phyloP scores from a whole-genome alignment of 192 early-diverging fungal genomes.

The Phlyctochytrium arcticum region DNA sequence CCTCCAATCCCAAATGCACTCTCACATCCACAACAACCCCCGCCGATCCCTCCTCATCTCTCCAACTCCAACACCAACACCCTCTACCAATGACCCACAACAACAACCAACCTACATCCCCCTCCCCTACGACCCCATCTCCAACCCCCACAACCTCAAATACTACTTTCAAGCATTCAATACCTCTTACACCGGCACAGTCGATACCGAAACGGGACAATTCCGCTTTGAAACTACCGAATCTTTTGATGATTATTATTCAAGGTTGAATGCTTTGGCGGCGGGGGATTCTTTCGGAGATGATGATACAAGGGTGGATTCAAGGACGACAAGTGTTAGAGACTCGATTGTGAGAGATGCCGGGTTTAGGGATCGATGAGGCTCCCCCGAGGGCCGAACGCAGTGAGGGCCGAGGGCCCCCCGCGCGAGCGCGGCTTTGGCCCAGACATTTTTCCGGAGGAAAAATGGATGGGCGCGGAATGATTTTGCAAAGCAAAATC shows the following conservation, averaged over 20 bases:
- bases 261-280: neutral
- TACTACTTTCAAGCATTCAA: slow-evolving; percentile 11
- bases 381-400: too few relatives aligned
- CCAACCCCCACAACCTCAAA: slow-evolving; percentile 3
- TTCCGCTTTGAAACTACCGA: neutral
- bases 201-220: neutral
- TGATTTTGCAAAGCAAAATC: too few relatives aligned
- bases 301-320: too few relatives aligned
- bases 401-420: too few relatives aligned
- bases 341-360: too few relatives aligned
- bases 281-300: too few relatives aligned
- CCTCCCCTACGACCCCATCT: neutral
- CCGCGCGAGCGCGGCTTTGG: too few relatives aligned
- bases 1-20: neutral
- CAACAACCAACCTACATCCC: slow-evolving; percentile 3
- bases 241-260: slow-evolving; percentile 5
- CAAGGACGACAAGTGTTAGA: too few relatives aligned
- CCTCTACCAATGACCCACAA: neutral
- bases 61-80: neutral
- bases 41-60: neutral
- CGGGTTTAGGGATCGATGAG: too few relatives aligned
- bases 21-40: neutral
- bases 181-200: neutral
- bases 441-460: too few relatives aligned
- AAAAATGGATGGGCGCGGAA: too few relatives aligned